Evolutionary conservation across 345 rosid genomes (phyloP).

Genomic region (Raphanus sativus): DNA sequence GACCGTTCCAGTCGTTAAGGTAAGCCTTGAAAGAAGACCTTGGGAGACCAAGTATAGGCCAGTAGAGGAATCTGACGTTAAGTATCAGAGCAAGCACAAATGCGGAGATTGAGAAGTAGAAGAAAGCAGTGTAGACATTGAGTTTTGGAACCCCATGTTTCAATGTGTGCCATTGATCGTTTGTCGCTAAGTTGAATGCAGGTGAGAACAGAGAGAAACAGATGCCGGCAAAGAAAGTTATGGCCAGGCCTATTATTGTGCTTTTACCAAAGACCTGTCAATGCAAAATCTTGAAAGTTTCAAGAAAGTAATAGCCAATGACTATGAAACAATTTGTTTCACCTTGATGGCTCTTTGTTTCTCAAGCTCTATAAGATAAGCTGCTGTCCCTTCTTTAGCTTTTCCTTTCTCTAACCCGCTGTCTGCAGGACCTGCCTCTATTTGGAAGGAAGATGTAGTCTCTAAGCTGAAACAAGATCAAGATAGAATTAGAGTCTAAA

Average conservation of each 20-base stretch:
- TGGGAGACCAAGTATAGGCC: constrained; percentile 57
- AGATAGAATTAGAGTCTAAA: neutral
- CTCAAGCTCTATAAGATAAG: constrained; percentile 68
- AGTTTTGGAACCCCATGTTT: constrained; percentile 68
- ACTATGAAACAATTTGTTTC: neutral
- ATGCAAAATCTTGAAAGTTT: neutral
- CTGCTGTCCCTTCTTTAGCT: constrained; percentile 56
- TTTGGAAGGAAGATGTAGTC: constrained; percentile 28
- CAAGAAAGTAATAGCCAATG: neutral
- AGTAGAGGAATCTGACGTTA: constrained; percentile 61
- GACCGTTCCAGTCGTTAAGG: constrained; percentile 68
- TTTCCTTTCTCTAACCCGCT: constrained; percentile 42
- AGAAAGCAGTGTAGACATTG: constrained; percentile 69
- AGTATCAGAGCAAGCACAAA: constrained; percentile 56
- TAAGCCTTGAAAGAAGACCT: constrained; percentile 70
- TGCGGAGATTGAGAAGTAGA: constrained; percentile 73
- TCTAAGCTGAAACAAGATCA: constrained; percentile 46
- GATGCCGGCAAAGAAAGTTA: constrained; percentile 70
- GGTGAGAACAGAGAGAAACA: constrained; percentile 91
- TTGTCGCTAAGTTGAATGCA: constrained; percentile 82
- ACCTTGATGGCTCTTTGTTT: constrained; percentile 78
- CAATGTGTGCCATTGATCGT: constrained; percentile 80
- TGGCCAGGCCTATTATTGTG: constrained; percentile 52
- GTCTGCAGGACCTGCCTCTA: constrained; percentile 10
- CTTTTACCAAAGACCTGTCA: constrained; percentile 73